These are phyloP conservation scores for Penicillium sp. DNA, from an alignment of 2,329 filamentous ascomycete genomes.

Conservation along the genomic window DNA sequence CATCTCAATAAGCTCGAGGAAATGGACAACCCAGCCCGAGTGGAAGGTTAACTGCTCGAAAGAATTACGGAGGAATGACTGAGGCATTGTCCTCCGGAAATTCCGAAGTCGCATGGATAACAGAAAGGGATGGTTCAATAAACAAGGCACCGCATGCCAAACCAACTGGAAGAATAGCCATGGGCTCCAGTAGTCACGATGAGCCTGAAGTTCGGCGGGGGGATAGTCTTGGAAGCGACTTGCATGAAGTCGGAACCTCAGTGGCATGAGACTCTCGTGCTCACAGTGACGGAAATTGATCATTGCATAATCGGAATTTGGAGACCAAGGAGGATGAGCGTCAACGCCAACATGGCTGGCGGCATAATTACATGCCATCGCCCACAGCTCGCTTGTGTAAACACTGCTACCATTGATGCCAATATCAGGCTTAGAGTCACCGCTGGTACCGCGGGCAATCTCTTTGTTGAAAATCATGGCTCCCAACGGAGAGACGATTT, in stretches of 20 bases:
- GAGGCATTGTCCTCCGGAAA: slow-evolving; percentile 43
- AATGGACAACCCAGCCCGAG: slow-evolving; percentile 43
- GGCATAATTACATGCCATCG: slow-evolving; percentile 39
- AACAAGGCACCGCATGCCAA: slow-evolving; percentile 42
- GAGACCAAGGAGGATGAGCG: slow-evolving; percentile 36
- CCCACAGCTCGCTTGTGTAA: slow-evolving; percentile 40
- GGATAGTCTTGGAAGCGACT: slow-evolving; percentile 38
- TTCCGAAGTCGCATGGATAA: slow-evolving; percentile 41
- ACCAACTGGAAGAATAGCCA: slow-evolving; percentile 44
- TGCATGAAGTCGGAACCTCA: slow-evolving; percentile 41
- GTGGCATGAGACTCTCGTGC: slow-evolving; percentile 41
- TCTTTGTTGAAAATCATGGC: slow-evolving; percentile 1
- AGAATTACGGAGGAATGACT: slow-evolving; percentile 44
- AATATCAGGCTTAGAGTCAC: slow-evolving; percentile 14
- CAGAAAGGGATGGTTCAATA: slow-evolving; percentile 44
- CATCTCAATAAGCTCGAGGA: slow-evolving; percentile 36
- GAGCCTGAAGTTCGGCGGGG: slow-evolving; percentile 30
- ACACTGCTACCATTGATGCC: slow-evolving; percentile 37
- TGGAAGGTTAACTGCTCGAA: slow-evolving; percentile 42
- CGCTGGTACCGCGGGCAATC: neutral
- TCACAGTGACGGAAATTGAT: slow-evolving; percentile 42
- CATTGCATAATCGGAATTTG: slow-evolving; percentile 41
- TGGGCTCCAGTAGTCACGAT: slow-evolving; percentile 43
- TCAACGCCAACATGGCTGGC: slow-evolving; percentile 33
- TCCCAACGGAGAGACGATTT: slow-evolving; percentile 1